Evolutionary conservation across 2,329 filamentous ascomycete genomes (phyloP), one percentile per base, ranked within the genome.

Genomic region (Talaromyces amestolkiae): DNA sequence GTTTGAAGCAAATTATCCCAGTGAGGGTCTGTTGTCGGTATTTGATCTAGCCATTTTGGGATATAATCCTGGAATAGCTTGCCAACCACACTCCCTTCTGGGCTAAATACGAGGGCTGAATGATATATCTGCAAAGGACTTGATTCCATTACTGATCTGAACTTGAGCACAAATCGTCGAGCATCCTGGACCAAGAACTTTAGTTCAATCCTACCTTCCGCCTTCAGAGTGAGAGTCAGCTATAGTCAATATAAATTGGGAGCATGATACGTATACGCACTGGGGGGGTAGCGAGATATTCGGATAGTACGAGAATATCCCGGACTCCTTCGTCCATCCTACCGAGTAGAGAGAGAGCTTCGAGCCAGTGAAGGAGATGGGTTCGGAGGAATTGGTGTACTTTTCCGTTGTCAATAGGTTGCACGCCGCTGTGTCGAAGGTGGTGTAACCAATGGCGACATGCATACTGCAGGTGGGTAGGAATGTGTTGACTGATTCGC

Each of bases 391-490:
- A 70, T 10, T 35, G 19, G 37, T 65, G 39, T 22, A 70, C 47
- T 11, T 47, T 19, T 47, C 58, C 65, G 33, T 56, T 41, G 24
- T 68, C 63, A n/a, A 8, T 19, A 54, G 43, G 43, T 47, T 24
- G n/a, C 19, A 66, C 47, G 7, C 19, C 17, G n/a, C 19, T 56
- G n/a, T 33, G 2, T 31, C 64, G 54, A 24, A 70, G 33, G 68
- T 72, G 68, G 33, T 69, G 37, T 27, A 70, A 61, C 70, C 68
- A 72, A 47, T 69, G 68, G n/a, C 61, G 65, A 61, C 69, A 72
- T 37, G 68, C 67, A 66, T 72, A 72, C 65, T 66, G 65, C 24
- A 71, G 17, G 22, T 64, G 61, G 6, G 8, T 27, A 71, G 33
- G 33, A 35, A 65, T 10, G 66, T 31, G 33, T 64, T 47, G 24